Evolutionary conservation across 805 yeast genomes (phyloP), one percentile per base, ranked within the genome.

Genomic region (Saccharomycopsis guyanensis): DNA sequence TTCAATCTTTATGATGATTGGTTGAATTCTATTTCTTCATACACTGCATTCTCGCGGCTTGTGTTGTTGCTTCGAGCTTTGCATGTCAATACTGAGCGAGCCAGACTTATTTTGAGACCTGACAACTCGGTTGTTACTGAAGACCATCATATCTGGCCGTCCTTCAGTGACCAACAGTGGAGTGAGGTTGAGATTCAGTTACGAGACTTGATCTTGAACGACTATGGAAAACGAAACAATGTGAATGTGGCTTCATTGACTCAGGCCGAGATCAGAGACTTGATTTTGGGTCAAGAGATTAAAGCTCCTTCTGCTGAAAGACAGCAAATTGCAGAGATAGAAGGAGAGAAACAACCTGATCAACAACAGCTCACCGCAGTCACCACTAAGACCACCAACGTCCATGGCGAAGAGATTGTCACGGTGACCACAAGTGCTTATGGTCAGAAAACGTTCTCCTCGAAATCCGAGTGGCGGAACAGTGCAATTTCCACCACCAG

Each of bases 1-100:
- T 86, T 88, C 66, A 88, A 89, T 58, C 69, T 93, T 41, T 93
- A 87, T 62, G 99, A 93, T 61, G 96, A 93, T 59, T 93, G 99
- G 99, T 68, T 88, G 47, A 75, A 77, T 49, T 71, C 77, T 1
- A 78, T 87, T 35, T 86, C 96, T 0, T 78, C 96, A 0, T 86
- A 82, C 61, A 93, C 98, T 1, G 97, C 97, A 0, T 93, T 93
- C 61, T 87, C 96, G 4, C 73, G 99, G 52, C 68, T 91, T 47
- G 76, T 88, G 43, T 69, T 93, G 50, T 67, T 93, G n/a, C 66
- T 93, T 57, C 72, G 98, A 52, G 94, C 91, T 0, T 65, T 91
- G 50, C 82, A 82, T 44, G 78, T 89, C 15, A 80, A 83, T 59
- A 78, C 76, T 42, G 96, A 86, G 44, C 73, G 78, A 51, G 77